These are phyloP conservation scores for Multifurca ochricompacta DNA, from an alignment of 768 basidiomycete species.

Conservation along the genomic window DNA sequence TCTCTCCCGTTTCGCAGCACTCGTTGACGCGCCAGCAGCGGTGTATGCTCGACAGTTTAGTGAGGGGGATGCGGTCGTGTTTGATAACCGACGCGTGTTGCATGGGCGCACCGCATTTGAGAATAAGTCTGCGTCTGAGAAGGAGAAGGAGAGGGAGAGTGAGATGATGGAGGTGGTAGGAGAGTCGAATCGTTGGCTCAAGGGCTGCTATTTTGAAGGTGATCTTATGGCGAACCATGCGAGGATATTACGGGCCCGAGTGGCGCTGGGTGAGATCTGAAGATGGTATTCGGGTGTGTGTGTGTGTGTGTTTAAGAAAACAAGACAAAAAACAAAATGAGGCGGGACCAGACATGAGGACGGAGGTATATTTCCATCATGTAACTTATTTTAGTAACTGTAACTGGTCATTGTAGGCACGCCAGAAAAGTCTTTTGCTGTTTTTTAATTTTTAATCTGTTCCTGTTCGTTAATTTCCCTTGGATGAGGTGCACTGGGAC, in stretches of 20 bases:
- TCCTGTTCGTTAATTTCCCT: no score
- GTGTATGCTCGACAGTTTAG: conserved; percentile 57
- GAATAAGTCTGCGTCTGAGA: conserved; percentile 25
- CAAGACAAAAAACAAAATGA: no score
- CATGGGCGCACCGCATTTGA: conserved; percentile 80
- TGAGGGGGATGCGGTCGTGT: conserved; percentile 83
- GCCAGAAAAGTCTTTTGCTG: no score
- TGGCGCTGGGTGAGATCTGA: conserved; percentile 6
- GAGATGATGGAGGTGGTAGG: conserved; percentile 27
- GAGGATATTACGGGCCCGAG: conserved; percentile 37
- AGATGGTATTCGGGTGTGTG: no score
- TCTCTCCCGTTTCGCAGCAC: conserved; percentile 48
- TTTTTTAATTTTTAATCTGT: no score
- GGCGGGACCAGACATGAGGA: no score
- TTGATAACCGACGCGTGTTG: conserved; percentile 86
- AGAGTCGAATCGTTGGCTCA: conserved; percentile 72
- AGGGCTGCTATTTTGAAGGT: conserved; percentile 76
- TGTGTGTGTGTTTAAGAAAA: no score
- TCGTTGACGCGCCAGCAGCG: conserved; percentile 45
- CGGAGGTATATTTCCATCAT: no score
- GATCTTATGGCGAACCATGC: conserved; percentile 56
- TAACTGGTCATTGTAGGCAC: no score
- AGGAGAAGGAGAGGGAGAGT: no score
- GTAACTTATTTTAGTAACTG: no score
- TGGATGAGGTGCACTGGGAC: no score